Percentiles rank a stretch among this genome's conserved stretches.
Conservation (phyloP, 164 flowering plant species). For the Aristolochia fimbriata region DNA sequence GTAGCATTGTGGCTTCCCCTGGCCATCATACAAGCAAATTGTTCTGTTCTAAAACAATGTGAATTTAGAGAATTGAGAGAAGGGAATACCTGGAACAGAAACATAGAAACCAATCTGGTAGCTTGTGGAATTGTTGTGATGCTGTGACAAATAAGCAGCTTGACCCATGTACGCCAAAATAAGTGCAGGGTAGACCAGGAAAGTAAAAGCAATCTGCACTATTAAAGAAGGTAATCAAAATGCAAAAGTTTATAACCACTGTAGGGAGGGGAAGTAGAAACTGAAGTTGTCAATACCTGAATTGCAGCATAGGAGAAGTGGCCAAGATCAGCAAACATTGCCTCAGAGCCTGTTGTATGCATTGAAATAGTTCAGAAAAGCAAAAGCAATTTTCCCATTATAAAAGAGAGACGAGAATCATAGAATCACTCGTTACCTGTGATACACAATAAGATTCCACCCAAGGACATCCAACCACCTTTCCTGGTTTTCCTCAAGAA, state of each 20-base stretch:
- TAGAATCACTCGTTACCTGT: conserved; percentile 40
- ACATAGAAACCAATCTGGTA: conserved; percentile 64
- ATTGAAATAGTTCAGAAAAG: too few species aligned
- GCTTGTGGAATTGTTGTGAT: conserved; percentile 37
- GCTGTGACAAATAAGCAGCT: conserved; percentile 82
- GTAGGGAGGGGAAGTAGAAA: not conserved
- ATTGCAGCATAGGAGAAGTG: conserved; percentile 53
- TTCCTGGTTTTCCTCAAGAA: conserved; percentile 79
- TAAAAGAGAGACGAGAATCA: too few species aligned
- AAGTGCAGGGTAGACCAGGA: conserved; percentile 82
- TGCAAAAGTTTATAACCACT: not conserved
- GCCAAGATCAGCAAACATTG: conserved; percentile 66
- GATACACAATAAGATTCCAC: conserved; percentile 84
- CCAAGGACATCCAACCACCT: conserved; percentile 96
- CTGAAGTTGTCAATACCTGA: conserved; percentile 24
- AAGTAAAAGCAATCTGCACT: conserved; percentile 79
- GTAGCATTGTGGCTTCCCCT: too few species aligned
- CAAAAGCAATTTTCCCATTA: too few species aligned
- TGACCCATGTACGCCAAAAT: conserved; percentile 95
- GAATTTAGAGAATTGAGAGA: too few species aligned
- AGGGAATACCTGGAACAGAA: conserved; percentile 68
- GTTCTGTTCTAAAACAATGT: too few species aligned
- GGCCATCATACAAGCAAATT: too few species aligned
- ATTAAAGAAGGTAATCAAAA: conserved; percentile 4
- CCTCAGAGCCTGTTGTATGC: conserved; percentile 48